Evolutionary conservation across 768 basidiomycete genomes (phyloP).

Genomic region (Hydnomerulius pinastri): DNA sequence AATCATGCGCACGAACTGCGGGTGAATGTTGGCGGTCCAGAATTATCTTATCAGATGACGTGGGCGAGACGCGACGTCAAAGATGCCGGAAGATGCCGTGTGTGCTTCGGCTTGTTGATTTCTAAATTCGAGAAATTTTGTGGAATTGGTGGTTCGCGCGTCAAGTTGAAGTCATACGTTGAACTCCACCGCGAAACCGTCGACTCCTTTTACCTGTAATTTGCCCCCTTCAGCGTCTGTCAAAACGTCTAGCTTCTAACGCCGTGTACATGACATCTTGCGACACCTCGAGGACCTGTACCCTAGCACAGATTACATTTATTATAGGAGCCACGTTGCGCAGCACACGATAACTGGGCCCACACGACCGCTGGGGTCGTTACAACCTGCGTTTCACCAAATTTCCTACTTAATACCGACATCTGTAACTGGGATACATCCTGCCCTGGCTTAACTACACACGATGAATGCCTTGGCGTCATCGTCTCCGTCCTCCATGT

Average conservation of each 20-base stretch:
- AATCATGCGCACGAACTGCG: too few species aligned
- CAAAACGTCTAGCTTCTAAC: too few species aligned
- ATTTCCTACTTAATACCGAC: neutral
- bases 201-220: neutral
- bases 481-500: slow-evolving; percentile 13
- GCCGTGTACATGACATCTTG: neutral
- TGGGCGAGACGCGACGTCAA: too few species aligned
- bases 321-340: neutral
- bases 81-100: too few species aligned
- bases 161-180: too few species aligned
- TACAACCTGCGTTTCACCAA: neutral
- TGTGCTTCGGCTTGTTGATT: too few species aligned
- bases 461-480: slow-evolving; percentile 16
- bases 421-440: neutral
- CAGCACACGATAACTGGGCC: neutral
- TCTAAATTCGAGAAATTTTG: too few species aligned
- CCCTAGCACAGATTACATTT: neutral
- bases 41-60: too few species aligned
- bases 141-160: too few species aligned
- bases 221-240: neutral
- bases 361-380: neutral
- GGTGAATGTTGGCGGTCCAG: too few species aligned
- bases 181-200: too few species aligned
- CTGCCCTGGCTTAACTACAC: slow-evolving; percentile 2
- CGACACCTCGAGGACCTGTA: neutral